Evolutionary conservation across 2,329 filamentous ascomycete species (phyloP), one percentile per base, ranked within the genome.

Genomic region (Aplosporella prunicola): DNA sequence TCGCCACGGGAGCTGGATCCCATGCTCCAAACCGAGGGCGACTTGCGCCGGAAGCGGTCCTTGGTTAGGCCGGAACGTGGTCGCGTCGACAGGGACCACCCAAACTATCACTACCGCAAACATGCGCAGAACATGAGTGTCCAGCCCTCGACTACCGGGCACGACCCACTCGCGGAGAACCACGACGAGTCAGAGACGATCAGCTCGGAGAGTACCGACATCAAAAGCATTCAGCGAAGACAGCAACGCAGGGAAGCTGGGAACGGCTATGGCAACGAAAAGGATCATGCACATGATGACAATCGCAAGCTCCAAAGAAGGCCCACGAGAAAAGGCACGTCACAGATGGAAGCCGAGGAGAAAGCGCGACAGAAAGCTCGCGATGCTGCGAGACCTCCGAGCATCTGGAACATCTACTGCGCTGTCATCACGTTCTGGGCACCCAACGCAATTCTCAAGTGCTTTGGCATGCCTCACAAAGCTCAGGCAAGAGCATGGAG

Each of bases 341-440:
- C 71, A 52, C 69, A 69, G 35, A 61, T 66, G 45, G 67, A 71
- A 4, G 71, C 75, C 33, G 73, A 85, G 52, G 75, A 79, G 48
- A 72, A 66, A 47, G 64, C 67, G 50, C 65, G 67, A 20, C 67
- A 76, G 49, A 74, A 78, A 54, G 70, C 75, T 39, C 56, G 71
- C 44, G 74, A 82, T 40, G 66, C 77, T 40, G 71, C 85, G 33
- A 75, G 78, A 2, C 85, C 89, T 2, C 87, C 86, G 0, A 94
- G 83, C 53, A 61, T 93, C 24, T 98, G 91, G 91, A 93, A 87
- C 51, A 80, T 93, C 4, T 98, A 98, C 66, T 98, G 91, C 61
- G 81, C 83, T 32, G 76, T 93, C 45, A 66, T 98, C 47, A 98
- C 91, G 0, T 95, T 96, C 53, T 96, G 91, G 88, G 82, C 78